Percentiles rank a stretch among this genome's conserved stretches.
These are phyloP conservation scores for Entomortierella parvispora DNA, from an alignment of 192 early-diverging fungal species.

Conservation along the genomic window DNA sequence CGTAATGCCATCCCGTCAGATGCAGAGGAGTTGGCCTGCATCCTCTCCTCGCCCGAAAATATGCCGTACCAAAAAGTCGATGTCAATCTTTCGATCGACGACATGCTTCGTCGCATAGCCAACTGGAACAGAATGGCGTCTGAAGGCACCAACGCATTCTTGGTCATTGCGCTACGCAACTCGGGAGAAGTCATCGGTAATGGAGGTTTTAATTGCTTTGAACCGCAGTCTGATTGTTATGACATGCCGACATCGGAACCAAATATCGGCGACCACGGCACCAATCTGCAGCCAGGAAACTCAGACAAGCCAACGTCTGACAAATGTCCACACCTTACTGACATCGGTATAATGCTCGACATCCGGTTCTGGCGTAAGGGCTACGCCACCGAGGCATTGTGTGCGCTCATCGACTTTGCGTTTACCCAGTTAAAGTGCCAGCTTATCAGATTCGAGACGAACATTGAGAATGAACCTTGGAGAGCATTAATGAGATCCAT, in stretches of 20 bases:
- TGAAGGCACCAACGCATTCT: constrained; percentile 2
- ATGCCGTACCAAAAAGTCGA: not conserved
- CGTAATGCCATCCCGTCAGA: constrained; percentile 5
- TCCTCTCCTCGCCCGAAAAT: constrained; percentile 5
- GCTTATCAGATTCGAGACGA: constrained; percentile 1
- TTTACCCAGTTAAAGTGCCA: constrained; percentile 6
- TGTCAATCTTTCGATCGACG: not conserved
- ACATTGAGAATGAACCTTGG: constrained; percentile 6
- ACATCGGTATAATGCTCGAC: constrained; percentile 3
- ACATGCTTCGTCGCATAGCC: constrained; percentile 2
- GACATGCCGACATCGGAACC: no score
- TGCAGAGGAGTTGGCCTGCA: not conserved
- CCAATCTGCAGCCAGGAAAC: not conserved
- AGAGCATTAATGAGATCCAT: constrained; percentile 6
- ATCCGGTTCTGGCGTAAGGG: constrained; percentile 4
- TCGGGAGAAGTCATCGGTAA: not conserved
- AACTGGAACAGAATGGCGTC: constrained; percentile 9
- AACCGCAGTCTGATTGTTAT: not conserved
- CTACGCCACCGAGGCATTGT: constrained; percentile 2
- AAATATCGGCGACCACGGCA: no score
- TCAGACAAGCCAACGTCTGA: not conserved
- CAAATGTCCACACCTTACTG: constrained; percentile 1
- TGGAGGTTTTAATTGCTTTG: constrained; percentile 7
- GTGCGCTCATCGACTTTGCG: constrained; percentile 1
- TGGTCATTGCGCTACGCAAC: not conserved